A percentile compares a stretch with the other conserved stretches of the same genome.
Evolutionary conservation across 2,329 filamentous ascomycete genomes (phyloP).

Genomic region (Pseudocercospora crystallina): DNA sequence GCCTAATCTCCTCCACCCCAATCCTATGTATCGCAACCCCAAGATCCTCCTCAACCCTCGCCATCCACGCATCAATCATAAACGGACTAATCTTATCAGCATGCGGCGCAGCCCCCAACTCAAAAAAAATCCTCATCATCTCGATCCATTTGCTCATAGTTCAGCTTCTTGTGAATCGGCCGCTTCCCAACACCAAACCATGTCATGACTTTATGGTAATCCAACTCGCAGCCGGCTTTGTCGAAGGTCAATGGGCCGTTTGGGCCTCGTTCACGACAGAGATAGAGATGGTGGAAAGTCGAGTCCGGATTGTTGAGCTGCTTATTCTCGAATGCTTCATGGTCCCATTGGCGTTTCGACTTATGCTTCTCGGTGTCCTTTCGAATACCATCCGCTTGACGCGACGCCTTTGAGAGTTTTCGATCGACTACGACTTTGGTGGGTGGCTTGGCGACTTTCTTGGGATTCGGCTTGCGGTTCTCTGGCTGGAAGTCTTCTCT

Average conservation of each 20-base stretch:
- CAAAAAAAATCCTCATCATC: not conserved
- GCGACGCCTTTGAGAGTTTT: not conserved
- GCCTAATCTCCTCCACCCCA: not conserved
- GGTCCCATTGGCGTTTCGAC: not conserved
- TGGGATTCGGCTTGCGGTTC: no score
- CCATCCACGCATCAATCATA: not conserved
- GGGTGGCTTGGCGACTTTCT: no score
- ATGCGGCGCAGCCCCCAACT: not conserved
- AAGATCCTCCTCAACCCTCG: no score
- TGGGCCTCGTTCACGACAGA: not conserved
- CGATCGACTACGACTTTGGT: not conserved
- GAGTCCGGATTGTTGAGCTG: not conserved
- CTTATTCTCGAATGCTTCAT: not conserved
- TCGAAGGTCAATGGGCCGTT: not conserved
- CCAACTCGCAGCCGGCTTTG: not conserved
- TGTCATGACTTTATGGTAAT: not conserved
- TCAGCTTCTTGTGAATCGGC: not conserved
- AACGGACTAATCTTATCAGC: not conserved
- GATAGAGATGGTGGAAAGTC: not conserved
- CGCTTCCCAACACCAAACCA: not conserved
- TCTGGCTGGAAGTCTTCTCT: no score
- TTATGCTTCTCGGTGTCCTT: not conserved
- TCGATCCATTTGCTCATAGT: not conserved
- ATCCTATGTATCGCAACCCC: not conserved
- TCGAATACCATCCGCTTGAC: not conserved